Evolutionary conservation across 2,329 filamentous ascomycete genomes (phyloP), one percentile per base, ranked within the genome.

Genomic region (Penicillium sp.): DNA sequence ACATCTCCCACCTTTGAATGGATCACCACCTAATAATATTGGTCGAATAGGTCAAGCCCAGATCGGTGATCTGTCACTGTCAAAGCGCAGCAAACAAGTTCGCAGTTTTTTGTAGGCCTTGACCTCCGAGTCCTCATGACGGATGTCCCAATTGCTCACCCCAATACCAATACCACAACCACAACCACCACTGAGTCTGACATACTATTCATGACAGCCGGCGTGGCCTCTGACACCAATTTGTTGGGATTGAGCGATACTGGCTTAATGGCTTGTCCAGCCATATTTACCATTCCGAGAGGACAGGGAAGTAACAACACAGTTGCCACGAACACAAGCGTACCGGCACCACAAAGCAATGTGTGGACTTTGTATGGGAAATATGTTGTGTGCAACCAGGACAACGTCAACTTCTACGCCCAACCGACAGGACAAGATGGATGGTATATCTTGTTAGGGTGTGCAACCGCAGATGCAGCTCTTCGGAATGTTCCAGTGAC

Each of bases 281-380:
- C 40, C 12, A 21, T 49, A 9, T 49, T 49, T 31, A 40, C 31
- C 21, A 35, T n/a, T n/a, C n/a, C 35, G n/a, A 39, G 15, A 2
- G 21, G 32, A 6, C 16, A 38, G 35, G 3, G 25, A 31, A 31
- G 23, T 16, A 49, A 27, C 6, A 23, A 40, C 3, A 23, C 45
- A 46, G 18, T 23, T 29, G 31, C 18, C 6, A 2, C 15, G 3
- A 46, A 35, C 32, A 25, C 46, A 12, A 27, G 3, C 16, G 7
- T n/a, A 6, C 25, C 21, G 3, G 1, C 35, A 39, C 46, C 35
- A 40, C 35, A 31, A 15, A 56, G 49, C 16, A 32, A 56, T 13
- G 54, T 48, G 12, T 56, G 54, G 54, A 37, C 35, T 16, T 44
- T 48, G 4, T 53, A 56, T 45, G 54, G 54, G 21, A 56, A 39